A percentile compares a stretch with the other conserved stretches of the same genome.
phyloP scores from a whole-genome alignment of 2,329 filamentous ascomycete species.

The Fusarium bulbicola region DNA sequence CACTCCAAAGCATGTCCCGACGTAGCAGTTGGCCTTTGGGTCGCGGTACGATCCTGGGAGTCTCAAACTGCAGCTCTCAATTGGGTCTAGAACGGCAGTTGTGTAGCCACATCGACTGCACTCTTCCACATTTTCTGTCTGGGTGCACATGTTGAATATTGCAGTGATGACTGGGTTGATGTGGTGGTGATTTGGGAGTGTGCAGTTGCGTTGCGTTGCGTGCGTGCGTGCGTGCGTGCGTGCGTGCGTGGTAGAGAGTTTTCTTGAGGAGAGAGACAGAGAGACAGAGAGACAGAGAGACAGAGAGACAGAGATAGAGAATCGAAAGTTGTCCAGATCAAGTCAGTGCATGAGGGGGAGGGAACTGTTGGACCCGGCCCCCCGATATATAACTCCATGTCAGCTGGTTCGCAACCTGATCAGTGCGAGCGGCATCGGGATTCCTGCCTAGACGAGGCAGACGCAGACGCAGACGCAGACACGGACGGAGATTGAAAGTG shows the following conservation, averaged over 20 bases:
- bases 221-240: not conserved
- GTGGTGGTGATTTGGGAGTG: not conserved
- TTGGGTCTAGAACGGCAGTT: constrained; percentile 6
- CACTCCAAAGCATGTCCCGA: constrained; percentile 24
- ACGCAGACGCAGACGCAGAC: not conserved
- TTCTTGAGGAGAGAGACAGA: not conserved
- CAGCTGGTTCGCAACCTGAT: constrained; percentile 33
- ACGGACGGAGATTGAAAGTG: not conserved
- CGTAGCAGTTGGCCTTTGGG: constrained; percentile 3
- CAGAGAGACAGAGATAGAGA: not conserved
- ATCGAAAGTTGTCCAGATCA: not conserved
- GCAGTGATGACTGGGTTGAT: not conserved
- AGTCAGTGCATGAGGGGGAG: constrained; percentile 9
- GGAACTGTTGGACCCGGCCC: not conserved
- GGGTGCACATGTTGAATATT: constrained; percentile 23
- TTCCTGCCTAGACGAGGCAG: constrained; percentile 32
- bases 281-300: not conserved
- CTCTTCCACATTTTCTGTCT: constrained; percentile 28
- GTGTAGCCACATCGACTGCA: constrained; percentile 17
- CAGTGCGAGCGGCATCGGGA: not conserved
- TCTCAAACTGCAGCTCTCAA: constrained; percentile 24
- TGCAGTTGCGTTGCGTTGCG: not conserved
- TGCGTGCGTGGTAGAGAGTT: not conserved
- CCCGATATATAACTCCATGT: constrained; percentile 22
- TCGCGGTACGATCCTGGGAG: constrained; percentile 9